Conservation (phyloP, 768 basidiomycete species). For the Exidia glandulosa region DNA sequence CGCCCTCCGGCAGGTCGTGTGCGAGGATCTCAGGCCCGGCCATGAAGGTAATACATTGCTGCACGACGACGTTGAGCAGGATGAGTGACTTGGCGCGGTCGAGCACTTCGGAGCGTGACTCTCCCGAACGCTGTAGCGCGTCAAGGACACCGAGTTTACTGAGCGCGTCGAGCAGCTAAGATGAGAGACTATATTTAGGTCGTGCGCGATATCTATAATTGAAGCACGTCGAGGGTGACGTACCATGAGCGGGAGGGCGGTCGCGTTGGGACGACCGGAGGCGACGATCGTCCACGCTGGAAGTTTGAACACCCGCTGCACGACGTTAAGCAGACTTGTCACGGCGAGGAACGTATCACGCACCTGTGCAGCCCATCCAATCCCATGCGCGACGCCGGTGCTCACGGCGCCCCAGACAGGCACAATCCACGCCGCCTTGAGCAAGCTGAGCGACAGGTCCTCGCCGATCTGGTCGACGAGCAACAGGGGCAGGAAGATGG, state of each 20-base stretch:
- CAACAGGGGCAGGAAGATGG: background rate
- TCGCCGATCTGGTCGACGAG: background rate
- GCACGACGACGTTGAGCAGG: background rate
- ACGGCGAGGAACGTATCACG: background rate
- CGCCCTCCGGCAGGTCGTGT: background rate
- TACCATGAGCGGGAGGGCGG: background rate
- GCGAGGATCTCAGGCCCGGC: background rate
- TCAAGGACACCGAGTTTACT: background rate
- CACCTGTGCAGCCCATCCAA: background rate
- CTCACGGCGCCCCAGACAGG: background rate
- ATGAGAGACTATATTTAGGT: background rate
- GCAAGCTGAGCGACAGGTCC: background rate
- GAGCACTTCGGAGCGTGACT: background rate
- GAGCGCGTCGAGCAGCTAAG: background rate
- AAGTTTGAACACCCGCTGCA: background rate
- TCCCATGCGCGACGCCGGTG: background rate
- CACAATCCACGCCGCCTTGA: background rate
- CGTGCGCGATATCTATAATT: too few species aligned
- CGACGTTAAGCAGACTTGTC: background rate
- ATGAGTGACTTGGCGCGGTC: background rate
- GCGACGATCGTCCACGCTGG: background rate
- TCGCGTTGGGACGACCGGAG: background rate
- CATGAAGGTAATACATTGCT: background rate
- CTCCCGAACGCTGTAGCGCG: background rate
- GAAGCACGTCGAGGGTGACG: background rate